A percentile compares a stretch with the other conserved stretches of the same genome.
phyloP scores from a whole-genome alignment of 2,329 filamentous ascomycete genomes.

The Paracoccidioides brasiliensis region DNA sequence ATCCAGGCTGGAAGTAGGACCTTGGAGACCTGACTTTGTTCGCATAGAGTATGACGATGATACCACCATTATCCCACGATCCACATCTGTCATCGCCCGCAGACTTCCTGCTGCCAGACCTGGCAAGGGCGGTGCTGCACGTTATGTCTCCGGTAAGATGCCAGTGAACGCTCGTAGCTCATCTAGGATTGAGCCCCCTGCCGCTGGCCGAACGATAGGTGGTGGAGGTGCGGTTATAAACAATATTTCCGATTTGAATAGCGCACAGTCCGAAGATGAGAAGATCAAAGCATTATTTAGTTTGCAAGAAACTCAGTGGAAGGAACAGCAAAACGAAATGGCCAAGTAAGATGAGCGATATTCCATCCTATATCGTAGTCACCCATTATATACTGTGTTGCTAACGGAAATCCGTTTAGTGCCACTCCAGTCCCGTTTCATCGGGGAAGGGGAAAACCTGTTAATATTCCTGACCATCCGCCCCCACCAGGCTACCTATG shows the following conservation, averaged over 20 bases:
- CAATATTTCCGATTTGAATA: conserved; percentile 52
- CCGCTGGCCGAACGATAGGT: conserved; percentile 30
- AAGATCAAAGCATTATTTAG: conserved; percentile 86
- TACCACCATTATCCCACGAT: conserved; percentile 90
- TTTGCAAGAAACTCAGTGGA: conserved; percentile 82
- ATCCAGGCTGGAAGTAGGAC: neutral
- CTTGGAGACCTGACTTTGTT: neutral
- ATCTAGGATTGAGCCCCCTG: conserved; percentile 49
- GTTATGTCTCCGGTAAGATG: conserved; percentile 95
- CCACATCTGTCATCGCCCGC: conserved; percentile 82
- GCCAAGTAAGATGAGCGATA: conserved; percentile 50
- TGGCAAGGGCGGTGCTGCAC: conserved; percentile 77
- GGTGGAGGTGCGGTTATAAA: conserved; percentile 28
- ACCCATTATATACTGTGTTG: conserved; percentile 3
- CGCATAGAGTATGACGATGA: conserved; percentile 85
- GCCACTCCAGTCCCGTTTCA: conserved; percentile 33
- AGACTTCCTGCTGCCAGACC: conserved; percentile 71
- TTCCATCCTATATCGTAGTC: conserved; percentile 1
- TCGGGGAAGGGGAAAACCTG: conserved; percentile 24
- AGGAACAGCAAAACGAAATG: conserved; percentile 84
- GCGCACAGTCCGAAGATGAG: conserved; percentile 81
- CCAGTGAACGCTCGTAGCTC: conserved; percentile 75
- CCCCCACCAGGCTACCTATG: conserved; percentile 91
- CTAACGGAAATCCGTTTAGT: conserved; percentile 21
- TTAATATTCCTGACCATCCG: conserved; percentile 80